phyloP scores from a whole-genome alignment of 306 rosid genomes.

The Rosa persica region DNA sequence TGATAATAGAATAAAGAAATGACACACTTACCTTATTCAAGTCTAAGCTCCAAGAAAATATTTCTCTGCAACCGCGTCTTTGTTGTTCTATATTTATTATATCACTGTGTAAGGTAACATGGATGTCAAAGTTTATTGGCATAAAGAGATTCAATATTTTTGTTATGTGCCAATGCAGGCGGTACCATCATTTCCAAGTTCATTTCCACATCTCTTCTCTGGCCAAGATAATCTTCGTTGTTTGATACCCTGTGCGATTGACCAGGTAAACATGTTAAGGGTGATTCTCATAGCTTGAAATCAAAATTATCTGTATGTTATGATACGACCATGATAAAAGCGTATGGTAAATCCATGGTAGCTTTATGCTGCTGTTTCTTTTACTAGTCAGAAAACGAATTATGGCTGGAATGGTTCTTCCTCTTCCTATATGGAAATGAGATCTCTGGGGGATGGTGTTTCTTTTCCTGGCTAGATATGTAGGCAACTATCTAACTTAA shows the following conservation, averaged over 20 bases:
- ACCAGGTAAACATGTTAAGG: conserved; percentile 58
- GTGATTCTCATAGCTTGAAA: not conserved
- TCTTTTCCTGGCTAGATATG: not conserved
- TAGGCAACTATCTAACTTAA: too few relatives aligned
- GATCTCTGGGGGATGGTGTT: not conserved
- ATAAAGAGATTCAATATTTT: conserved; percentile 26
- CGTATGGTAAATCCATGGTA: not conserved
- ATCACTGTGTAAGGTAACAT: not conserved
- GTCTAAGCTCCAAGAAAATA: not conserved
- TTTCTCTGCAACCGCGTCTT: not conserved
- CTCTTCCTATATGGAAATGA: not conserved
- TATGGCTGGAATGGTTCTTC: not conserved
- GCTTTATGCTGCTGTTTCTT: not conserved
- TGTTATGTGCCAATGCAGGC: conserved; percentile 59
- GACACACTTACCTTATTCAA: not conserved
- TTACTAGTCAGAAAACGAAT: not conserved
- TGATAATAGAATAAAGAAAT: not conserved
- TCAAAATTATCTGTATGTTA: not conserved
- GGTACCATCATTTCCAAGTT: conserved; percentile 94
- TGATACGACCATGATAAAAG: not conserved
- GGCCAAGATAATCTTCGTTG: conserved; percentile 79
- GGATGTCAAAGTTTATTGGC: not conserved
- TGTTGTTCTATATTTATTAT: not conserved
- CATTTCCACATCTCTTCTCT: conserved; percentile 88
- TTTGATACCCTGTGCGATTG: conserved; percentile 93